phyloP scores from a whole-genome alignment of 2,329 filamentous ascomycete genomes.

The Epichloe gansuensis region DNA sequence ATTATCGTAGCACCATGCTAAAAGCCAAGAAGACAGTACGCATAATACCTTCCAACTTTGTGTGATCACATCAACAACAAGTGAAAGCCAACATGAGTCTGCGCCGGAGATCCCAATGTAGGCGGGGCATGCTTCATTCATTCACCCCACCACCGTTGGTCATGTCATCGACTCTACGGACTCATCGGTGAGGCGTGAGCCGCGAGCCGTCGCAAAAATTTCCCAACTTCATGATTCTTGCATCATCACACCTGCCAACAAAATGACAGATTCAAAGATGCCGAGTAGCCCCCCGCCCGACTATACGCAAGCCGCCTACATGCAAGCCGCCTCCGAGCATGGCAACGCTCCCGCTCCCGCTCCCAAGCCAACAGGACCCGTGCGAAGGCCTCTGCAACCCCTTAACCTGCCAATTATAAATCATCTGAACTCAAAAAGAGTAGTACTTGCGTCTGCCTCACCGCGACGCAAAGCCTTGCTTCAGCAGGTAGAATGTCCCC shows the following conservation, averaged over 20 bases:
- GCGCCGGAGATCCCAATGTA: no score
- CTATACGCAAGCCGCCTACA: conserved; percentile 27
- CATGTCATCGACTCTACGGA: no score
- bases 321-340: conserved; percentile 26
- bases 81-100: no score
- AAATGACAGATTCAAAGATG: not conserved
- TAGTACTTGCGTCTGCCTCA: conserved; percentile 83
- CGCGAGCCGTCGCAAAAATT: not conserved
- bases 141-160: no score
- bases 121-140: no score
- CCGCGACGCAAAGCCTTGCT: conserved; percentile 75
- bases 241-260: not conserved
- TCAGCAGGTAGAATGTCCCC: conserved; percentile 39
- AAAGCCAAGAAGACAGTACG: no score
- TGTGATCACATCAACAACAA: no score
- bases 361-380: conserved; percentile 18
- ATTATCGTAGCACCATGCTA: no score
- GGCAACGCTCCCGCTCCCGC: conserved; percentile 15
- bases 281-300: conserved; percentile 25
- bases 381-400: conserved; percentile 44
- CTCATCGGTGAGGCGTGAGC: not conserved
- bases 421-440: conserved; percentile 61
- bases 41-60: no score
- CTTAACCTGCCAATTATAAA: conserved; percentile 70
- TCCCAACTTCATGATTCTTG: not conserved